phyloP scores from a whole-genome alignment of 768 basidiomycete species.

The Saitozyma sp. region DNA sequence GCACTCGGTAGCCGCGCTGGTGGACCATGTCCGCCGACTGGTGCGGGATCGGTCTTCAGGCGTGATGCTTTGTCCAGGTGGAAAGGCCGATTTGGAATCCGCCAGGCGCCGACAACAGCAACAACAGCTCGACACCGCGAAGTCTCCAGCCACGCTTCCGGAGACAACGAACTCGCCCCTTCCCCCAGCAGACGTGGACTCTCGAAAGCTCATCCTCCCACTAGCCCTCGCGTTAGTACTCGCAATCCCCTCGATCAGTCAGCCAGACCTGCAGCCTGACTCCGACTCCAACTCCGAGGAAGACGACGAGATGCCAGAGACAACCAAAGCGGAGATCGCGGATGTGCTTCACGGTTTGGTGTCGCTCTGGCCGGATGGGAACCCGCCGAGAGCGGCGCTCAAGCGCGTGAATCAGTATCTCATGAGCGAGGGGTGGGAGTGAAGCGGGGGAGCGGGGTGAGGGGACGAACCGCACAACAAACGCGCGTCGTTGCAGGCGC shows the following conservation, averaged over 20 bases:
- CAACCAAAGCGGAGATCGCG: constrained; percentile 66
- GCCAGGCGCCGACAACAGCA: neutral
- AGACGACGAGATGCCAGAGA: neutral
- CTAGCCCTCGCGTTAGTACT: constrained; percentile 23
- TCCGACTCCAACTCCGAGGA: neutral
- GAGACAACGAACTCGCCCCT: no score
- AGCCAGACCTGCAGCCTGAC: neutral
- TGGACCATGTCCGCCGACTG: constrained; percentile 9
- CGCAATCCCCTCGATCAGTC: constrained; percentile 8
- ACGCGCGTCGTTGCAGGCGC: no score
- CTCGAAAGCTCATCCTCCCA: constrained; percentile 27
- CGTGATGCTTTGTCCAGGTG: constrained; percentile 17
- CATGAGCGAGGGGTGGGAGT: constrained; percentile 50
- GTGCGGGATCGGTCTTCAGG: neutral
- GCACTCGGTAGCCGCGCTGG: constrained; percentile 3
- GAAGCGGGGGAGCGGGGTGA: no score
- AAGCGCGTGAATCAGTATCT: constrained; percentile 75
- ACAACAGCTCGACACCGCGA: neutral
- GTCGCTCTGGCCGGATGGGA: constrained; percentile 68
- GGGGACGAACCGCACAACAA: no score
- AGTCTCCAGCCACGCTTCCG: neutral
- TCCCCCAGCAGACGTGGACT: no score
- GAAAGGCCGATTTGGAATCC: neutral
- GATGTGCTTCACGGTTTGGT: constrained; percentile 85
- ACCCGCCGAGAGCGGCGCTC: constrained; percentile 79